These are phyloP conservation scores for Rhodotorula mucilaginosa DNA, from an alignment of 1,284 basidiomycete genomes.

Conservation along the genomic window DNA sequence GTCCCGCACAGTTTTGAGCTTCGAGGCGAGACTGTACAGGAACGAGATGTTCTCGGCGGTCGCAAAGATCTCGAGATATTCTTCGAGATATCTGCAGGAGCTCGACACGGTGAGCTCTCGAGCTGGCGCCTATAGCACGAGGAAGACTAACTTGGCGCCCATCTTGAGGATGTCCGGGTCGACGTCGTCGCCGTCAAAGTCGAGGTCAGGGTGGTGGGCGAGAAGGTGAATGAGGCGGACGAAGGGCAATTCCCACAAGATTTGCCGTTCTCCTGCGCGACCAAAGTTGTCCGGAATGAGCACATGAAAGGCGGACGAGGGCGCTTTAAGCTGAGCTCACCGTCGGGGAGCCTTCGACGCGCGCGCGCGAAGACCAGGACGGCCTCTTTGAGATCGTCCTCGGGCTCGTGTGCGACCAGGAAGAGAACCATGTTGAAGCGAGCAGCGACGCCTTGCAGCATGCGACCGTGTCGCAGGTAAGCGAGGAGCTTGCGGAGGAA, in stretches of 20 bases:
- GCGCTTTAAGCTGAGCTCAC: not conserved
- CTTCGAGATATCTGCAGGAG: conserved; percentile 71
- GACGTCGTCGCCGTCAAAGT: conserved; percentile 15
- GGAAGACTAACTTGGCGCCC: conserved; percentile 21
- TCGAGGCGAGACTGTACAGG: conserved; percentile 75
- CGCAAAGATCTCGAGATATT: conserved; percentile 77
- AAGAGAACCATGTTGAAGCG: conserved; percentile 82
- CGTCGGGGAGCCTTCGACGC: not conserved
- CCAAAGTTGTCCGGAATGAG: conserved; percentile 11
- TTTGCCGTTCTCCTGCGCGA: conserved; percentile 59
- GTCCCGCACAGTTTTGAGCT: conserved; percentile 83
- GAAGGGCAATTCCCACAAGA: conserved; percentile 75
- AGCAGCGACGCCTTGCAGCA: conserved; percentile 58
- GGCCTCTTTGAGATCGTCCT: conserved; percentile 61
- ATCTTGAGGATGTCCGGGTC: conserved; percentile 18
- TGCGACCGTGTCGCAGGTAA: conserved; percentile 52
- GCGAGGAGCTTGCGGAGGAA: conserved; percentile 74
- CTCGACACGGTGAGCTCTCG: too few species aligned
- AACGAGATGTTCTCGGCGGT: conserved; percentile 75
- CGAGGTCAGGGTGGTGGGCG: conserved; percentile 91
- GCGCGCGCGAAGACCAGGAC: conserved; percentile 20
- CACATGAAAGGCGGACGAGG: not conserved
- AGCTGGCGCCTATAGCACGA: not conserved
- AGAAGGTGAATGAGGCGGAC: conserved; percentile 81
- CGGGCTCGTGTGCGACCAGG: conserved; percentile 87